Percentiles rank a stretch among this genome's conserved stretches.
phyloP scores from a whole-genome alignment of 176 grass and related monocot genomes.

The Ensete ventricosum region DNA sequence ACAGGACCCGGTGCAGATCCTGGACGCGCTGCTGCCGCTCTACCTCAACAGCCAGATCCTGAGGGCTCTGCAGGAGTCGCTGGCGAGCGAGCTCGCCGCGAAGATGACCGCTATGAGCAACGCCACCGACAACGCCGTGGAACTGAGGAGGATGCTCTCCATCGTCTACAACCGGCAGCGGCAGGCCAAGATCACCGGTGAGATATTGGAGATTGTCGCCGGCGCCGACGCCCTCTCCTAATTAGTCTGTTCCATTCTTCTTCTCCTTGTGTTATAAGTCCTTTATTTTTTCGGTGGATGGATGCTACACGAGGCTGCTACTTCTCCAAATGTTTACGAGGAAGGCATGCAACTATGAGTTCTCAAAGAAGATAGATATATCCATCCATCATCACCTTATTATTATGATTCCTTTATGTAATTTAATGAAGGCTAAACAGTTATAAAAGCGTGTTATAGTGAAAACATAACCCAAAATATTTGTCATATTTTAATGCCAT shows the following conservation, averaged over 20 bases:
- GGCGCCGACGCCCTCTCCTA: constrained; percentile 1
- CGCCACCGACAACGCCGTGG: constrained; percentile 9
- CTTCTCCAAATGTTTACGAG: background rate
- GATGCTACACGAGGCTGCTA: background rate
- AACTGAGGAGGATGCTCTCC: background rate
- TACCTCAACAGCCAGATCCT: constrained; percentile 12
- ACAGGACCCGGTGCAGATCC: constrained; percentile 13
- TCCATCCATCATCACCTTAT: background rate
- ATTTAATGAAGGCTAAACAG: no score
- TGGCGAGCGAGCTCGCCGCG: constrained; percentile 5
- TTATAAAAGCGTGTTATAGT: no score
- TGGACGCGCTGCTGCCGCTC: constrained; percentile 6
- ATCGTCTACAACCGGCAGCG: constrained; percentile 1
- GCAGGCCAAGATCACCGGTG: constrained; percentile 9
- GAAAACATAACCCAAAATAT: no score
- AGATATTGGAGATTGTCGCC: constrained; percentile 9
- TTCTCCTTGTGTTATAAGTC: background rate
- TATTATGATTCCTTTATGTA: background rate
- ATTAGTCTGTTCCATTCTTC: background rate
- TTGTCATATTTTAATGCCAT: no score
- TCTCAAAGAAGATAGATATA: background rate
- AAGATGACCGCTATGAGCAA: constrained; percentile 6
- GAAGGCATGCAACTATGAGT: background rate
- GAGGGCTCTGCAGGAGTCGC: constrained; percentile 10
- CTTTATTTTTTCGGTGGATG: background rate